A percentile compares a stretch with the other conserved stretches of the same genome.
Evolutionary conservation across 768 basidiomycete species (phyloP).

Genomic region (Tulasnella sp.): DNA sequence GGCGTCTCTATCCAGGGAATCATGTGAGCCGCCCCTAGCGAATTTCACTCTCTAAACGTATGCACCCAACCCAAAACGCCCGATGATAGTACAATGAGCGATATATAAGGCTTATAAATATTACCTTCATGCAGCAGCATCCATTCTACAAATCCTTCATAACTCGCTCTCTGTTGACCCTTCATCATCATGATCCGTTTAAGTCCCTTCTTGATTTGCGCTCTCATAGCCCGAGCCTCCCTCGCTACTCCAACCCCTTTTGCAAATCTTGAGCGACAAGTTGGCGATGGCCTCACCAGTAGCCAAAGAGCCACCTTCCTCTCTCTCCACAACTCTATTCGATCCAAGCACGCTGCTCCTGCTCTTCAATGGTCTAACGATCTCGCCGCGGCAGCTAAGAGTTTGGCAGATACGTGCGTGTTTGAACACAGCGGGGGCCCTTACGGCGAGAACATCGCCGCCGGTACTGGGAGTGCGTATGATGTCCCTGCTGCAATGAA

Average conservation of each 20-base stretch:
- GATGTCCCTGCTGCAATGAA: slow-evolving; percentile 51
- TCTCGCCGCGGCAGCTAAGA: slow-evolving; percentile 58
- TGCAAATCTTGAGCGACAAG: too few relatives aligned
- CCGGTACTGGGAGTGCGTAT: slow-evolving; percentile 56
- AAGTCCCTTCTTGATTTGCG: neutral
- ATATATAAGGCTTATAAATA: neutral
- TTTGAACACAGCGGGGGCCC: slow-evolving; percentile 68
- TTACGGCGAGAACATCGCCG: slow-evolving; percentile 74
- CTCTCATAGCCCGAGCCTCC: neutral
- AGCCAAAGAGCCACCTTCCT: slow-evolving; percentile 56
- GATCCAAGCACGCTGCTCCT: slow-evolving; percentile 60
- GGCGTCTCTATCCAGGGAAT: too few relatives aligned
- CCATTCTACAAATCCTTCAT: neutral
- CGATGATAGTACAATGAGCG: neutral
- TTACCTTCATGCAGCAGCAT: neutral
- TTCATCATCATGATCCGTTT: neutral
- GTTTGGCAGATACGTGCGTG: slow-evolving; percentile 64
- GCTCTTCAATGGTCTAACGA: slow-evolving; percentile 61
- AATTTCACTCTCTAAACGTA: too few relatives aligned
- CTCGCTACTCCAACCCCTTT: neutral
- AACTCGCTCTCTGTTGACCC: neutral
- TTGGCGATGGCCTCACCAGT: slow-evolving; percentile 33
- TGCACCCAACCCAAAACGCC: too few relatives aligned
- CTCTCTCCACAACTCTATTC: slow-evolving; percentile 57
- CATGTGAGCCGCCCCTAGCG: too few relatives aligned